Base-by-base conservation (phyloP, 2,329 filamentous ascomycete genomes). In the Phialophora tarda region DNA sequence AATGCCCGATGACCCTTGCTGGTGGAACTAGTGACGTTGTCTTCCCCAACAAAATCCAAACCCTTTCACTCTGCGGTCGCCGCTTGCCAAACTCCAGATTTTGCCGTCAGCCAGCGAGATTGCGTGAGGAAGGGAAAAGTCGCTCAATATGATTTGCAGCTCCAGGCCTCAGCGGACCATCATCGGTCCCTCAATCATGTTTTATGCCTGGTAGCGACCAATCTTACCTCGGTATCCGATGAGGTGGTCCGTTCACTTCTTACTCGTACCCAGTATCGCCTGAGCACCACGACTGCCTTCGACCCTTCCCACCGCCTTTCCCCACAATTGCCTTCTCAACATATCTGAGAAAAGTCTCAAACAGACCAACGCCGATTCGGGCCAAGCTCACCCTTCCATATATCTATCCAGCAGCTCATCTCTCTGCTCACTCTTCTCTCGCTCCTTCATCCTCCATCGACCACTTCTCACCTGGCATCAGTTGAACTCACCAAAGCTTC, bases 21-120 rank as follows among this genome's bases (percentile, higher is more conserved):
- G 28, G 26, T 48, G 17, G 12, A 32, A 50, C 51, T 60, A 61
- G 63, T 66, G 63, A 66, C 66, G 59, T 63, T 55, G 48, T 28
- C 32, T 64, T 68, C 66, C 66, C 66, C 66, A 68, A 68, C 66
- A 68, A 68, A 68, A 63, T 41, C 48, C 38, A 51, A 50, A 32
- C 23, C 11, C 26, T 34, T 28, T 30, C n/a, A 32, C 26, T 55
- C 17, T 55, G 30, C 24, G 2, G 3, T 32, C 26, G 23, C 28
- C 4, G 51, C 21, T 44, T 44, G n/a, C 38, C 57, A 50, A 34
- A 59, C 57, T 59, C 26, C 48, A 67, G 64, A 24, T 23, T 57
- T 64, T 67, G 64, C 11, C 24, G 21, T 51, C 48, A 12, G 10
- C 48, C 48, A 24, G 21, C 47, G 47, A 50, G 21, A 50, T 50